Evolutionary conservation across 805 yeast genomes (phyloP).

Genomic region (Limtongia smithiae): DNA sequence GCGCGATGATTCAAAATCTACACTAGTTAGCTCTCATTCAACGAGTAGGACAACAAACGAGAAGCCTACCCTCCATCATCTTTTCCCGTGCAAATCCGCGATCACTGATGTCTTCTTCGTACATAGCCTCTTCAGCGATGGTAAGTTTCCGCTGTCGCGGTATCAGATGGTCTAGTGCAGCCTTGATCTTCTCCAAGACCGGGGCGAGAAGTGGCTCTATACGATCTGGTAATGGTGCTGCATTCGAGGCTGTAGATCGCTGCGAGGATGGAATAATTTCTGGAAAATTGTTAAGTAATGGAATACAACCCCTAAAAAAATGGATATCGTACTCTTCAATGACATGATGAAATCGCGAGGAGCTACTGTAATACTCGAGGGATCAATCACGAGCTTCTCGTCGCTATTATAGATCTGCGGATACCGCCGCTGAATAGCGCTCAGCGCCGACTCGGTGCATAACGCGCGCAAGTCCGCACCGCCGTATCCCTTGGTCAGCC

Average conservation of each 20-base stretch:
- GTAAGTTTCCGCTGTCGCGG: conserved; percentile 57
- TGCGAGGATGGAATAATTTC: conserved; percentile 88
- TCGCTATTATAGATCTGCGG: conserved; percentile 85
- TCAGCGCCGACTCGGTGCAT: conserved; percentile 92
- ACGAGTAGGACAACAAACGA: background rate
- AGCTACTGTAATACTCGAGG: conserved; percentile 63
- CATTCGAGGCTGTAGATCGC: conserved; percentile 67
- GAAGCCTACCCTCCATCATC: conserved; percentile 41
- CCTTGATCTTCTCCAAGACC: conserved; percentile 47
- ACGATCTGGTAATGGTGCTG: conserved; percentile 75
- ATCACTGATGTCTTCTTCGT: conserved; percentile 54
- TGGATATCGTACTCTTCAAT: conserved; percentile 46
- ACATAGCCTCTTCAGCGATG: conserved; percentile 65
- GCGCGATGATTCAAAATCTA: conserved; percentile 51
- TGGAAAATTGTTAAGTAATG: background rate
- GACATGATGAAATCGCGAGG: conserved; percentile 86
- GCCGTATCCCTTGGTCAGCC: conserved; percentile 89
- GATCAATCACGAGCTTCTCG: conserved; percentile 71
- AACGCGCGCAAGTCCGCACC: conserved; percentile 95
- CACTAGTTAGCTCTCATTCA: background rate
- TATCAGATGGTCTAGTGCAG: conserved; percentile 52
- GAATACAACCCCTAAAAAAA: background rate
- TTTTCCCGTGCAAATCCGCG: conserved; percentile 71
- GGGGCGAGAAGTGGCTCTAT: conserved; percentile 60
- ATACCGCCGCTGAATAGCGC: conserved; percentile 83